Evolutionary conservation across 2,329 filamentous ascomycete species (phyloP), one percentile per base, ranked within the genome.

Genomic region (Sarocladiaceae sp.): DNA sequence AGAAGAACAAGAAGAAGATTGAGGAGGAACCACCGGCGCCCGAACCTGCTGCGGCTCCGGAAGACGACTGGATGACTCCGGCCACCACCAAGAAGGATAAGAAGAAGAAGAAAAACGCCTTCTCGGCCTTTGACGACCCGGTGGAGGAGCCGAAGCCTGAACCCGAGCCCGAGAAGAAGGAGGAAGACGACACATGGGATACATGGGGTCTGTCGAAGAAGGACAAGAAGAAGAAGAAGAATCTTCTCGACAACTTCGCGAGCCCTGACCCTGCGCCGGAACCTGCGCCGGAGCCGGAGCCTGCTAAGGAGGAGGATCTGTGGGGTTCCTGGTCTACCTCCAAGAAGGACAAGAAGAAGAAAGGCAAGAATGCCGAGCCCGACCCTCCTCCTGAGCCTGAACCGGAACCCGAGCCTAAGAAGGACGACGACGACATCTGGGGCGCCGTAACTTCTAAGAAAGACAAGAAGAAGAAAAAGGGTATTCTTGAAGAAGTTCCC

Each of bases 1-100:
- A 54, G 7, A 64, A 62, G 51, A 67, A 61, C 51, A 54, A 57
- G 20, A 72, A 63, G 51, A 69, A 67, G 50, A 32, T 35, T 7
- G 15, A 35, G n/a, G 48, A 50, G 12, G 46, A 46, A 20, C 4
- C 20, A 12, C 39, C 45, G 4, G 7, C 44, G 6, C 19, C 42
- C 2, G 49, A 50, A 23, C 27, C 46, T 12, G 13, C 46, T 6
- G n/a, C 46, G 6, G 12, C 35, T 15, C 45, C 45, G 3, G 45
- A 42, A 6, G 45, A 46, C 20, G 45, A 46, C 39, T 46, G 45
- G 45, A 35, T 46, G 23, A 34, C 37, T 10, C 21, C 23, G 11
- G 37, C 35, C 4, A 33, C 48, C 3, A 48, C 53, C 4, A 56
- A 56, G 35, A 58, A 58, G 29, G 50, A 54, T 27, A 58, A 57